These are phyloP conservation scores for Papiliotrema flavescens DNA, from an alignment of 1,284 basidiomycete species.

Conservation along the genomic window DNA sequence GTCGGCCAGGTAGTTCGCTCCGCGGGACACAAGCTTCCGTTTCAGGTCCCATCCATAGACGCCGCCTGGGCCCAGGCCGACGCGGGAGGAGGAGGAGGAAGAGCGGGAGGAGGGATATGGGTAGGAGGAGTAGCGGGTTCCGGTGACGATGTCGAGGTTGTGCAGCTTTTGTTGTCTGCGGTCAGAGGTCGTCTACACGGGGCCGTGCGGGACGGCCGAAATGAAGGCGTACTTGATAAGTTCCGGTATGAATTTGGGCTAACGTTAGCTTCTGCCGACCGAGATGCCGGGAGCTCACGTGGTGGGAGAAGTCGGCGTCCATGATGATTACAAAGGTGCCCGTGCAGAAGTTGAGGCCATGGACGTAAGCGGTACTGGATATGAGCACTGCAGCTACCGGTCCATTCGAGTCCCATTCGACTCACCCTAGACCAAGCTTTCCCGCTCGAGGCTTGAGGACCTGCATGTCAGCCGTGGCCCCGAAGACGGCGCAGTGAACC, in stretches of 20 bases:
- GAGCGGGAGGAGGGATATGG: constrained; percentile 28
- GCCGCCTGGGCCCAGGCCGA: constrained; percentile 61
- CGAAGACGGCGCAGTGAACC: too few relatives aligned
- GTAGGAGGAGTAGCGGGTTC: constrained; percentile 67
- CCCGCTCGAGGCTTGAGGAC: constrained; percentile 77
- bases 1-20: constrained; percentile 80
- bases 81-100: constrained; percentile 15
- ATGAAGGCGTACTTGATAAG: constrained; percentile 63
- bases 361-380: constrained; percentile 80
- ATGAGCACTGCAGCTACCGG: neutral
- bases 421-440: constrained; percentile 80
- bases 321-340: constrained; percentile 96
- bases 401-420: constrained; percentile 10
- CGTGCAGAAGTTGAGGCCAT: constrained; percentile 79
- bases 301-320: constrained; percentile 94
- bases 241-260: constrained; percentile 88
- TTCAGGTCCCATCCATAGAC: constrained; percentile 87
- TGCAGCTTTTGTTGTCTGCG: constrained; percentile 65
- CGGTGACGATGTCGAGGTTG: constrained; percentile 84
- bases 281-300: constrained; percentile 56
- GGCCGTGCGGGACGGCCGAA: neutral
- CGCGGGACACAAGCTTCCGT: constrained; percentile 77
- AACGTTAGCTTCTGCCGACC: neutral
- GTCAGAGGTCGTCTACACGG: neutral
- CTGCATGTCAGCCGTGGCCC: constrained; percentile 45